Base-by-base conservation (phyloP, 495 filamentous ascomycete species). In the Podospora pseudocomata region DNA sequence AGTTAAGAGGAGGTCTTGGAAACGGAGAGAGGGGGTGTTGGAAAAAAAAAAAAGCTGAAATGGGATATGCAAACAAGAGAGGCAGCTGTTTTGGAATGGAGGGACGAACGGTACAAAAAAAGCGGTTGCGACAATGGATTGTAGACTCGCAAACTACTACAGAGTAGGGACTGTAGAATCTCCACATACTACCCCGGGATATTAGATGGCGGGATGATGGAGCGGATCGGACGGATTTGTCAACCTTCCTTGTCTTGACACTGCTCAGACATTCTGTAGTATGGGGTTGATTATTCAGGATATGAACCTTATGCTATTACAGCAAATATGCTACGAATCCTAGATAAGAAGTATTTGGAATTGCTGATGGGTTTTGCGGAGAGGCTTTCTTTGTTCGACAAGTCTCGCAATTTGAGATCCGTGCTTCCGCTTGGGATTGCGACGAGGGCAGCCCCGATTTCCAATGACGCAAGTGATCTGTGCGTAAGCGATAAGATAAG, bases 381-480 rank as follows among this genome's bases (percentile, higher is more conserved):
- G 39, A 32, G 30, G 30, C 30, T 49, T 16, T 49, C 39, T 49
- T 49, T 1, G 13, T 18, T 49, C 7, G 30, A 32, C 30, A 32
- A 32, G 30, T 32, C 30, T 7, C 4, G 55, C 55, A 32, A 67
- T 64, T 66, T 63, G 60, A 64, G 58, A 68, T 68, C 63, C 61
- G 63, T 59, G 49, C 68, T 71, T 53, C 64, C 64, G 5, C 6
- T 67, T 54, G 70, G 64, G 39, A 62, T 58, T 5, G 6, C 4
- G 54, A 20, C 54, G 23, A 7, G 11, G 23, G n/a, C 60, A 2
- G 3, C 23, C 39, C 23, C 20, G 30, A 67, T 23, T 5, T 15
- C 23, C 61, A 58, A 71, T 69, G 71, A 68, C 71, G 68, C 68
- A 69, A 63, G 26, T 70, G 68, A 65, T 19, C 65, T 59, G 64